These are phyloP conservation scores for Tinospora cordifolia DNA, from an alignment of 164 flowering plant species.

Conservation along the genomic window DNA sequence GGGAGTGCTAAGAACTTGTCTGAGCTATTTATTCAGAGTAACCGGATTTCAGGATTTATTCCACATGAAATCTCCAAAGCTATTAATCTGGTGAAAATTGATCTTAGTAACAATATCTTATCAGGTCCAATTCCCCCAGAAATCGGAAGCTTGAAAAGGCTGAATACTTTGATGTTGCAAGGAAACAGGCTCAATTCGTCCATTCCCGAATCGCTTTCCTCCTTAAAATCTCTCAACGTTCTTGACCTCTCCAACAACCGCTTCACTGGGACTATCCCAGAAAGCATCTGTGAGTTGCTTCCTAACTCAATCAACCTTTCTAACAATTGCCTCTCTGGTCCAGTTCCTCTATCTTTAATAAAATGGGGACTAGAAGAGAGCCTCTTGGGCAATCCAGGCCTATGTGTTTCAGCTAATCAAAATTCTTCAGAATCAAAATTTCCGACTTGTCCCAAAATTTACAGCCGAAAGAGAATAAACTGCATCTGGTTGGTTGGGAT, in stretches of 20 bases:
- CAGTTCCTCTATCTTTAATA: conserved; percentile 53
- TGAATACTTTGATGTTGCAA: conserved; percentile 61
- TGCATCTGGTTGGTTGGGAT: conserved; percentile 48
- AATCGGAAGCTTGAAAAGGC: conserved; percentile 54
- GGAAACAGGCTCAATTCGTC: conserved; percentile 58
- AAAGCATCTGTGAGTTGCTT: conserved; percentile 47
- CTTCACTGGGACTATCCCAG: conserved; percentile 68
- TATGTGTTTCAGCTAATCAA: conserved; percentile 42
- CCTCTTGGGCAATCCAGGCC: conserved; percentile 68
- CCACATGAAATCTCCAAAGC: conserved; percentile 68
- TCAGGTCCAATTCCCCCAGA: conserved; percentile 74
- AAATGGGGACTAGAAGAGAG: conserved; percentile 61
- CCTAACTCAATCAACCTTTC: conserved; percentile 79
- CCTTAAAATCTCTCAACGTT: conserved; percentile 58
- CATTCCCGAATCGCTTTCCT: conserved; percentile 67
- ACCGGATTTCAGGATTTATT: conserved; percentile 59
- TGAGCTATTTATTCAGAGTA: conserved; percentile 58
- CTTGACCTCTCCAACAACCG: conserved; percentile 80
- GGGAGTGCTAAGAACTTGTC: conserved; percentile 64
- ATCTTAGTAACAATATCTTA: conserved; percentile 64
- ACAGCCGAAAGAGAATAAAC: conserved; percentile 33
- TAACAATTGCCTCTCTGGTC: conserved; percentile 69
- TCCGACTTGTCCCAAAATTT: conserved; percentile 41
- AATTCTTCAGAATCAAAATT: conserved; percentile 32
- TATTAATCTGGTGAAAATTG: conserved; percentile 66